Evolutionary conservation across 495 filamentous ascomycete species (phyloP), one percentile per base, ranked within the genome.

Genomic region (Penicillium pancosmium): DNA sequence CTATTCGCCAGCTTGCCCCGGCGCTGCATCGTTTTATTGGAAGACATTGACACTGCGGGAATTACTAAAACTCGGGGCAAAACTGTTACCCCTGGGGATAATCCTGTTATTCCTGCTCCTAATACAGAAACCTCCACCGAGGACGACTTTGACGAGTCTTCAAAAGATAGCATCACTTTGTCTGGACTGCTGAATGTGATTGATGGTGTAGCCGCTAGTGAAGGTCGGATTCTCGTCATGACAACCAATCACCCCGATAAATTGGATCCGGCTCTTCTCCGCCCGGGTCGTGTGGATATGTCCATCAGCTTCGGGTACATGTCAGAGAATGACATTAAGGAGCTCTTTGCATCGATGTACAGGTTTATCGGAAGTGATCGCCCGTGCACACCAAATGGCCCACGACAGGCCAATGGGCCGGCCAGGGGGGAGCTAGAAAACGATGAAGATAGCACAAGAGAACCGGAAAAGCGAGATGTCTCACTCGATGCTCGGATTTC

Each of bases 121-220:
- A 18, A 75, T 85, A 33, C 79, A 87, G 16, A 41, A 18, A 75
- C 0, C 19, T 11, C 40, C 1, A 4, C 41, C 3, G 41, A 16
- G 5, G 5, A 3, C 4, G 15, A 5, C n/a, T 6, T 13, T 44
- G 41, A 19, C 16, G 16, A 44, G 13, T 19, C 41, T 44, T 12
- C n/a, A 19, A 16, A 6, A 18, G n/a, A 44, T 6, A 78, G 18
- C 15, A 56, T 55, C 15, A 38, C 56, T 85, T 78, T 93, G 8
- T 92, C 90, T 0, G 90, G 88, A 0, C 78, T 95, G 0, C 78
- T 95, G n/a, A 94, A 95, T 69, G 84, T 83, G 47, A 89, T 95
- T 58, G 91, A 95, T 64, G 91, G 91, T 27, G 91, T 93, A 0
- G 88, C 88, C 7, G 88, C 87, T 2, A 88, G 92, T 55, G 91